A percentile compares a stretch with the other conserved stretches of the same genome.
Evolutionary conservation across 2,329 filamentous ascomycete genomes (phyloP).

Genomic region (Xylaria sp.): DNA sequence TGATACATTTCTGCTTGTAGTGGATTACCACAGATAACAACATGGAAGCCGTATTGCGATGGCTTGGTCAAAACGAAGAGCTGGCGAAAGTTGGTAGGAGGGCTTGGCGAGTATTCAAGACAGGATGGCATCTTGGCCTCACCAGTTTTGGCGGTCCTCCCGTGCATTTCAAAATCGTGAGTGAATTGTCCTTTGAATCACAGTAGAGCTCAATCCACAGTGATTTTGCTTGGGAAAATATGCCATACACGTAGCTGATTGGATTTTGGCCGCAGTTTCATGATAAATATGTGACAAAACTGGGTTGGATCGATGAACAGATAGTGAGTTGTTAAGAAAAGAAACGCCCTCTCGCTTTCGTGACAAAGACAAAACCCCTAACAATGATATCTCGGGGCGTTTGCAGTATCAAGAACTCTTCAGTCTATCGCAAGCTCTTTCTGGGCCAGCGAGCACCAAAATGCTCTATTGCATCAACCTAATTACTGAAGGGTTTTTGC

Average conservation of each 20-base stretch:
- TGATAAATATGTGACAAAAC: constrained; percentile 67
- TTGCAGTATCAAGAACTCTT: constrained; percentile 75
- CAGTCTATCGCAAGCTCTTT: constrained; percentile 73
- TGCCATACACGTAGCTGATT: background rate
- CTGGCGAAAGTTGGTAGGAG: background rate
- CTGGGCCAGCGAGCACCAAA: constrained; percentile 75
- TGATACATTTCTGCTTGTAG: background rate
- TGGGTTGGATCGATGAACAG: constrained; percentile 75
- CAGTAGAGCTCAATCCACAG: background rate
- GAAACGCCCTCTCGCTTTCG: background rate
- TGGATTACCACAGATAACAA: background rate
- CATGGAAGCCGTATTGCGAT: constrained; percentile 13
- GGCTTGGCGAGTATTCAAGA: constrained; percentile 3
- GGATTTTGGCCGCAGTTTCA: constrained; percentile 56
- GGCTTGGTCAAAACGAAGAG: background rate
- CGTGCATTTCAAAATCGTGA: constrained; percentile 74
- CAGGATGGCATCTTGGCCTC: constrained; percentile 70
- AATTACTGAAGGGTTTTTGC: constrained; percentile 67
- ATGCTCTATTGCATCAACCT: constrained; percentile 76
- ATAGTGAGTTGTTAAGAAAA: constrained; percentile 56
- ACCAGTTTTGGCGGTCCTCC: constrained; percentile 74
- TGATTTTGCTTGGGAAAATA: background rate
- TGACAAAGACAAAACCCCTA: background rate
- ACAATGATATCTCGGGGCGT: background rate
- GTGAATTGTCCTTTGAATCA: constrained; percentile 27